Base-by-base conservation (phyloP, 1,284 basidiomycete species). In the Trichosporon sp. region DNA sequence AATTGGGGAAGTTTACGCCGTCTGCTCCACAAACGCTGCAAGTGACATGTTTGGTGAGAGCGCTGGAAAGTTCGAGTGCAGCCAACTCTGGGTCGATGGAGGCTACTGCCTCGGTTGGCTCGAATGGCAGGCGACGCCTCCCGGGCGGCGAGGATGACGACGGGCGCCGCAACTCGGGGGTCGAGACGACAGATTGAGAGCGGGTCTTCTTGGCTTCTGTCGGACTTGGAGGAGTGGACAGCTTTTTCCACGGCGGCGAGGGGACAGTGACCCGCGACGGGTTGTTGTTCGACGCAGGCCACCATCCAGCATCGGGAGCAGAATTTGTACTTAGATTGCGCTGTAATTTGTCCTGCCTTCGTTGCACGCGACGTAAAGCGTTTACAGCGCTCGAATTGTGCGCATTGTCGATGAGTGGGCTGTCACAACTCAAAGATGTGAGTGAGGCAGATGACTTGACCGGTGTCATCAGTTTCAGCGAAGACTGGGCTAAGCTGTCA, bases 1-100 rank as follows among this genome's bases (percentile, higher is more conserved):
- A 83, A 69, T 80, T 79, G 16, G 81, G 81, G 56, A 82, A 82
- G 70, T 83, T 83, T 61, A 82, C 76, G 1, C 81, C 81, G 10
- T 75, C 70, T 7, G 76, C 75, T 7, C 68, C 70, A 69, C 81
- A 83, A 1, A 83, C 80, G 5, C 76, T 76, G 70, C 81, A 83
- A 7, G 66, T 71, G 12, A 79, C 77, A 63, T 81, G 78, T 65
- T 81, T 82, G 1, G 81, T 83, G 68, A 83, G 66, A 1, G 79
- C 75, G 14, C 74, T 76, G 10, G 77, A 74, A 14, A 81, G 72
- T 68, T 83, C 81, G 4, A 78, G 77, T 14, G 77, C 79, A 0
- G 80, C 80, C 3, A 83, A 73, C 16, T 73, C 76, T 0, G 80
- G 80, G 66, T 83, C 80, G n/a, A 80, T 80, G 0, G 74, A 48